Base-by-base conservation (phyloP, 169 alveolate genomes). In the Cryptosporidium ubiquitum region DNA sequence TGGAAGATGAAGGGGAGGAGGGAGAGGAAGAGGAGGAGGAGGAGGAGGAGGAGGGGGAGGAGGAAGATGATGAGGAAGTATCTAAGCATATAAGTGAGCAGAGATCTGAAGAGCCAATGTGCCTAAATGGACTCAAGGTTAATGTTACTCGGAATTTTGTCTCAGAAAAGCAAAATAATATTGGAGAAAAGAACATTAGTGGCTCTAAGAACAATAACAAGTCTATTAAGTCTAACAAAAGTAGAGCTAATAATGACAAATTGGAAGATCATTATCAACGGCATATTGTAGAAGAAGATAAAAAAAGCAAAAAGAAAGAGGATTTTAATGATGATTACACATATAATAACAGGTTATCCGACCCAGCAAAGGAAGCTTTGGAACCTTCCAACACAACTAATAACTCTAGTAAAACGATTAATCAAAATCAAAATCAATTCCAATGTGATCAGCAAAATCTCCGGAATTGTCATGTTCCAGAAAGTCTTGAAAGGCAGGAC, bases 21-120 rank as follows among this genome's bases (percentile, higher is more conserved):
- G 71, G 29, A 31, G 71, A 64, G 3, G 71, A 37, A 20, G 71
- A 64, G 37, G 71, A 64, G 12, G 69, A 58, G 3, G 71, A 37
- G 33, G 71, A 64, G 39, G 71, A 64, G 12, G 71, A 64, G 0
- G 49, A 37, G 31, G 71, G 29, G 42, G 71, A 57, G 5, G 71
- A 37, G 33, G 71, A 64, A 29, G 71, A 64, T n/a, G 71, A 64
- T 3, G 49, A 37, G 31, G 71, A 64, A 14, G 71, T 49, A 31
- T 37, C 31, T 49, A 37, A 55, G 18, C 37, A 55, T 26, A 23
- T 55, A 4, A 20, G n/a, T n/a, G 66, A 55, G 66, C 37, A 55
- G 37, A 20, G 66, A 23, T 55, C 66, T 20, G 66, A 55, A n/a
- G 66, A 23, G 1, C 66, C 66, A 26, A 55, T 55, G 37, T 23